These are phyloP conservation scores for Gremmenia infestans DNA, from an alignment of 2,329 filamentous ascomycete genomes.

Conservation along the genomic window DNA sequence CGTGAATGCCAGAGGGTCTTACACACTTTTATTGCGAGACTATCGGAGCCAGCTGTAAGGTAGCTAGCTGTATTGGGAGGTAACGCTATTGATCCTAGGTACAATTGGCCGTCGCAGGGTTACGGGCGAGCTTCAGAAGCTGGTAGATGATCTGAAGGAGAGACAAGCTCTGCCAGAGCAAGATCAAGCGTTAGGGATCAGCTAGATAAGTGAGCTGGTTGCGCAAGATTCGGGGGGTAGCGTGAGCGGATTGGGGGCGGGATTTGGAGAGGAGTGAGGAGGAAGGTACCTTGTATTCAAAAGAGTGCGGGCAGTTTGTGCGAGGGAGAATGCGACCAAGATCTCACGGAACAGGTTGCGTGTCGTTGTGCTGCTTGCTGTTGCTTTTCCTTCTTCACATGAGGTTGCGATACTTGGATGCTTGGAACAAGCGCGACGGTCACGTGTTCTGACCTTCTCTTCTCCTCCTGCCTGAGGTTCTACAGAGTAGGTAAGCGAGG, in stretches of 20 bases:
- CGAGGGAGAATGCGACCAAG: background rate
- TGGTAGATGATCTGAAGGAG: background rate
- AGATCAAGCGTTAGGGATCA: background rate
- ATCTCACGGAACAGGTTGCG: conserved; percentile 13
- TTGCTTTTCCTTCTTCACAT: background rate
- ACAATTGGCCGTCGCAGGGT: conserved; percentile 1
- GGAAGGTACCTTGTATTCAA: conserved; percentile 7
- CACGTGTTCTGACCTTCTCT: background rate
- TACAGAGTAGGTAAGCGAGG: no score
- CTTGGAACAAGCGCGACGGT: background rate
- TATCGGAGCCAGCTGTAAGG: background rate
- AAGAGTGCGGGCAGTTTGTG: background rate
- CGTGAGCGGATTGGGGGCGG: background rate
- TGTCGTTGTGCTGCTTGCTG: conserved; percentile 19
- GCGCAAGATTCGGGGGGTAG: background rate
- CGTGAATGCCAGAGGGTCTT: background rate
- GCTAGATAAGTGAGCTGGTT: background rate
- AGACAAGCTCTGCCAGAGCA: background rate
- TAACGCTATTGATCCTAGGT: background rate
- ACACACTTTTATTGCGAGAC: background rate
- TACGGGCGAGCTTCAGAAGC: conserved; percentile 1
- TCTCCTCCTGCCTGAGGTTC: background rate
- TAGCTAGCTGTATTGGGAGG: background rate
- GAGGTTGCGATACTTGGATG: background rate
- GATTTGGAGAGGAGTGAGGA: background rate